phyloP scores from a whole-genome alignment of 495 filamentous ascomycete species.

The Tuber melanosporum region DNA sequence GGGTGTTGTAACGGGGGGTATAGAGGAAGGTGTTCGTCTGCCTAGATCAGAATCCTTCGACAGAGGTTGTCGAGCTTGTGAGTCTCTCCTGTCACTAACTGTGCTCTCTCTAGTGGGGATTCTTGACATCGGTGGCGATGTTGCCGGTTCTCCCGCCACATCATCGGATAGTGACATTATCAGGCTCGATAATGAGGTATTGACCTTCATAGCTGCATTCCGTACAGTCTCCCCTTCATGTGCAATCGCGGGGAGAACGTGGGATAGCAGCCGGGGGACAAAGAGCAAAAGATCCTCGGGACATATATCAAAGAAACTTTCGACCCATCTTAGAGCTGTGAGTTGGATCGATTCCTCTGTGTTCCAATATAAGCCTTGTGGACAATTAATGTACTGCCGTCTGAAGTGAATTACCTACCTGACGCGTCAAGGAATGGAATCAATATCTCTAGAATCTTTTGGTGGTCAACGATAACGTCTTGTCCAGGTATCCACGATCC shows the following conservation, averaged over 20 bases:
- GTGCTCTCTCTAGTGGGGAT: slow-evolving; percentile 32
- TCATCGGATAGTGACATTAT: slow-evolving; percentile 88
- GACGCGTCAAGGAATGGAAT: slow-evolving; percentile 83
- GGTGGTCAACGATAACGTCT: slow-evolving; percentile 90
- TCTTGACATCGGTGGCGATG: slow-evolving; percentile 44
- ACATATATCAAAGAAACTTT: slow-evolving; percentile 92
- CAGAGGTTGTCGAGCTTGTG: slow-evolving; percentile 44
- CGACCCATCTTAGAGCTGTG: slow-evolving; percentile 89
- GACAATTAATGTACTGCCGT: slow-evolving; percentile 10
- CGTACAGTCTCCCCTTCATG: slow-evolving; percentile 83
- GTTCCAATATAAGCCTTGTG: slow-evolving; percentile 16
- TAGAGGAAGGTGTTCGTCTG: slow-evolving; percentile 49
- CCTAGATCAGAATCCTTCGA: slow-evolving; percentile 51
- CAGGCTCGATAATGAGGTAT: slow-evolving; percentile 81
- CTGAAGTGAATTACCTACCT: slow-evolving; percentile 45
- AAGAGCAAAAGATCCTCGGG: slow-evolving; percentile 96
- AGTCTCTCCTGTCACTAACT: slow-evolving; percentile 30
- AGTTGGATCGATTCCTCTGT: slow-evolving; percentile 83
- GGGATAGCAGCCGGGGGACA: slow-evolving; percentile 81
- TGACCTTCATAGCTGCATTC: slow-evolving; percentile 79
- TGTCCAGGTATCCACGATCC: slow-evolving; percentile 96
- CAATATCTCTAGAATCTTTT: slow-evolving; percentile 84
- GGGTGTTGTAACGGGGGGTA: slow-evolving; percentile 45
- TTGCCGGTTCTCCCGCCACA: slow-evolving; percentile 45
- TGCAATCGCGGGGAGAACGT: slow-evolving; percentile 90